Evolutionary conservation across 1,284 basidiomycete genomes (phyloP), one percentile per base, ranked within the genome.

Genomic region (Pterulicium gracile): DNA sequence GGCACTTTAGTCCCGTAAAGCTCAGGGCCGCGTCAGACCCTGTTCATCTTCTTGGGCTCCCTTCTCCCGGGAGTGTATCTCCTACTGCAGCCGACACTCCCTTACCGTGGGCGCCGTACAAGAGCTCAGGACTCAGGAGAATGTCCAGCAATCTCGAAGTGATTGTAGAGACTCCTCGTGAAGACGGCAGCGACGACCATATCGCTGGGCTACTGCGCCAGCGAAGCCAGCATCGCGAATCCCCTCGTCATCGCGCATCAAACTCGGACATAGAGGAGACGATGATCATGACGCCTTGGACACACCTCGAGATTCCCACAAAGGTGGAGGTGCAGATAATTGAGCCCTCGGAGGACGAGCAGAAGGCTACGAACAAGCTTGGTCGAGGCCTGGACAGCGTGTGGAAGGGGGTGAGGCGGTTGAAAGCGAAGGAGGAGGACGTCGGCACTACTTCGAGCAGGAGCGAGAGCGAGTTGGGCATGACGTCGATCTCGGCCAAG

Each of bases 221-320:
- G n/a, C n/a, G n/a, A n/a, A n/a, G n/a, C n/a, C n/a, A n/a, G n/a
- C n/a, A n/a, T n/a, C n/a, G n/a, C n/a, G n/a, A n/a, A n/a, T n/a
- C 27, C n/a, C 10, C 27, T n/a, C 27, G n/a, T 32, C 27, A 32
- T 32, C 27, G 27, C n/a, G 10, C 27, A 32, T 32, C 10, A n/a
- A 32, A 32, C 10, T n/a, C 27, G 7, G 27, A 7, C 7, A 7
- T 32, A 10, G 27, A 32, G 27, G 7, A n/a, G n/a, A 10, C 27
- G 27, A 39, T 39, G 36, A 39, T 39, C n/a, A 17, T 39, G 36
- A 39, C 36, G 19, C 36, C 36, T 39, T 39, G 36, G 36, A 7
- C 36, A 5, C 36, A 39, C 19, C 36, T 39, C 4, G 36, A 39
- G 36, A 39, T 39, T 7, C 36, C 36, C 7, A 39, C 36, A 4